Evolutionary conservation across 768 basidiomycete genomes (phyloP).

Genomic region (Termitomyces sp.): DNA sequence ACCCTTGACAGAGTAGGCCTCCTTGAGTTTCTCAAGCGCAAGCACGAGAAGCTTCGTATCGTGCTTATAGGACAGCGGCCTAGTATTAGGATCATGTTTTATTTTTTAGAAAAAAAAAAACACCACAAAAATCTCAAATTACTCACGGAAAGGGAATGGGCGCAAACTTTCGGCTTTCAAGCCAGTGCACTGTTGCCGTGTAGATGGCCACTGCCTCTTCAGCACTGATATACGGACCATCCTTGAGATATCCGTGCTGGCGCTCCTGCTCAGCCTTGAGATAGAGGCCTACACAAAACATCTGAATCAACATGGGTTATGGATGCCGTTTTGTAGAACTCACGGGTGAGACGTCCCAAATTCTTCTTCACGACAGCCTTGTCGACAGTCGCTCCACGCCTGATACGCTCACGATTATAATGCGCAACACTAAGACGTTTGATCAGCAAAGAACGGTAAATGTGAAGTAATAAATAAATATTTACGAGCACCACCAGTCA

Average conservation of each 20-base stretch:
- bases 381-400: constrained; percentile 94
- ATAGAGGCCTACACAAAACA: constrained; percentile 59
- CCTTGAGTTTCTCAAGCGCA: constrained; percentile 96
- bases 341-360: constrained; percentile 92
- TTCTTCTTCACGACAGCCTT: constrained; percentile 99
- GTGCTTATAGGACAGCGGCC: constrained; percentile 96
- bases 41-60: constrained; percentile 97
- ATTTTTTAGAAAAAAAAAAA: neutral
- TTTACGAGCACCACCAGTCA: constrained; percentile 96
- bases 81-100: constrained; percentile 21
- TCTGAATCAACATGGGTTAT: constrained; percentile 9
- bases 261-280: constrained; percentile 99
- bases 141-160: constrained; percentile 97
- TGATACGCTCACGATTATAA: constrained; percentile 96
- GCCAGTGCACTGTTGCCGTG: constrained; percentile 98
- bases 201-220: constrained; percentile 99
- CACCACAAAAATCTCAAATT: neutral
- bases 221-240: constrained; percentile 98
- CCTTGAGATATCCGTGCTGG: constrained; percentile 98
- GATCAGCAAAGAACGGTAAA: neutral
- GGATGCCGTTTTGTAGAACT: constrained; percentile 20
- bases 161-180: constrained; percentile 96
- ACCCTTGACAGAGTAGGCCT: constrained; percentile 97
- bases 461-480: constrained; percentile 7
- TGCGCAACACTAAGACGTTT: constrained; percentile 71